phyloP scores from a whole-genome alignment of 352 stramenopile genomes.

The Phytophthora hibernalis region DNA sequence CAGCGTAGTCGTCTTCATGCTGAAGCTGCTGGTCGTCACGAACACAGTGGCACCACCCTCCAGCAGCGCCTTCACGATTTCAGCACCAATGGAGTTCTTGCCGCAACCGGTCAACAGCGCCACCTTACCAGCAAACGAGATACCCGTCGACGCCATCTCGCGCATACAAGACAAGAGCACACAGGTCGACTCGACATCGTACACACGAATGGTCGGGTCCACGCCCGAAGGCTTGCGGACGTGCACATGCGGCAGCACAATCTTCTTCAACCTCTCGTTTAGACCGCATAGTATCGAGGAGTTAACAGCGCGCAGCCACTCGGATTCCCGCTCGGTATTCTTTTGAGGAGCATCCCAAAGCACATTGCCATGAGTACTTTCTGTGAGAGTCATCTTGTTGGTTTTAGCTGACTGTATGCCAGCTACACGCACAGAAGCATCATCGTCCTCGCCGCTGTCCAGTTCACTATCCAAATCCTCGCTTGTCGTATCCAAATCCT shows the following conservation, averaged over 20 bases:
- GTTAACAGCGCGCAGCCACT: slow-evolving; percentile 46
- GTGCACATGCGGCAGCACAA: slow-evolving; percentile 76
- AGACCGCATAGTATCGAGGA: slow-evolving; percentile 57
- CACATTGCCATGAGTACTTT: slow-evolving; percentile 67
- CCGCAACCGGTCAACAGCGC: slow-evolving; percentile 88
- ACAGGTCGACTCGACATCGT: slow-evolving; percentile 84
- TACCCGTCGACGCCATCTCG: slow-evolving; percentile 83
- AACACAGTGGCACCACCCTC: slow-evolving; percentile 89
- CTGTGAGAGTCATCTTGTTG: slow-evolving; percentile 41
- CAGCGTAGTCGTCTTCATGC: slow-evolving; percentile 49
- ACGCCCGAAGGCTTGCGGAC: slow-evolving; percentile 77
- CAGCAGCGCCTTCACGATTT: slow-evolving; percentile 86
- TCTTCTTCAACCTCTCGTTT: slow-evolving; percentile 74
- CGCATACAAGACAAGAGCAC: slow-evolving; percentile 83
- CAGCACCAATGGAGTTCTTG: slow-evolving; percentile 84
- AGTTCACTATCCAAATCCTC: slow-evolving; percentile 42
- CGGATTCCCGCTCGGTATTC: slow-evolving; percentile 34
- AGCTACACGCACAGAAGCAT: slow-evolving; percentile 6
- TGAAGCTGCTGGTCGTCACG: slow-evolving; percentile 86
- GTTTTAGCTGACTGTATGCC: slow-evolving; percentile 17
- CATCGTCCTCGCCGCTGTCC: slow-evolving; percentile 56
- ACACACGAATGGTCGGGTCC: slow-evolving; percentile 82
- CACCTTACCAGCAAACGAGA: slow-evolving; percentile 88
- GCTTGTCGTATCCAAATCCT: slow-evolving; percentile 19
- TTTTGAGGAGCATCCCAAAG: slow-evolving; percentile 67